Percentiles rank a stretch among this genome's conserved stretches.
These are phyloP conservation scores for Ziziphus jujuba DNA, from an alignment of 306 rosid genomes.

Conservation along the genomic window DNA sequence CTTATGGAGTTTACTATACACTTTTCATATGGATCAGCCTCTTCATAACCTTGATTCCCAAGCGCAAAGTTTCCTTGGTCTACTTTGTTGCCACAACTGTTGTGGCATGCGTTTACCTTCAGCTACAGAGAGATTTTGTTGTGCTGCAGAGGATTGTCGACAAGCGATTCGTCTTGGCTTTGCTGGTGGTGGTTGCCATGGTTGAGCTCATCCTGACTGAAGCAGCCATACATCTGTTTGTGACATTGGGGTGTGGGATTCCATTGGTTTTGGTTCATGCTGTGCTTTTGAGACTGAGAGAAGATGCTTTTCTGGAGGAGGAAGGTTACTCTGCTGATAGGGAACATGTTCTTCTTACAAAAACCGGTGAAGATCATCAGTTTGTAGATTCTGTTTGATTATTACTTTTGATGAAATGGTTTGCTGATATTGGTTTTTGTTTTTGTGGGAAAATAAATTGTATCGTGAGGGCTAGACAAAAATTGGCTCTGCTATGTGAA, in stretches of 20 bases:
- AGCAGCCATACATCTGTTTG: constrained; percentile 51
- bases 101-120: constrained; percentile 40
- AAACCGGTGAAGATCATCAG: background rate
- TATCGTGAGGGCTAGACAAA: no score
- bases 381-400: constrained; percentile 33
- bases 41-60: constrained; percentile 56
- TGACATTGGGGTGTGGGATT: constrained; percentile 35
- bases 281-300: constrained; percentile 35
- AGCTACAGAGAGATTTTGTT: constrained; percentile 41
- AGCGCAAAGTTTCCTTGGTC: constrained; percentile 46
- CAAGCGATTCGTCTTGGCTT: constrained; percentile 35
- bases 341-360: constrained; percentile 37
- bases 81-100: constrained; percentile 46
- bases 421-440: background rate
- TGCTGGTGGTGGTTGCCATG: constrained; percentile 43
- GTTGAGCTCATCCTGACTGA: constrained; percentile 41
- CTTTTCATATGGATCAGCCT: constrained; percentile 65
- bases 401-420: background rate
- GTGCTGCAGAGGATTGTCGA: constrained; percentile 44
- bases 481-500: background rate
- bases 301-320: constrained; percentile 38
- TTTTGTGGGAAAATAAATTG: background rate
- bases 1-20: constrained; percentile 43
- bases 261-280: constrained; percentile 65
- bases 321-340: constrained; percentile 17